Evolutionary conservation across 176 grass and related monocot genomes (phyloP).

Genomic region (Hyparrhenia diplandra): DNA sequence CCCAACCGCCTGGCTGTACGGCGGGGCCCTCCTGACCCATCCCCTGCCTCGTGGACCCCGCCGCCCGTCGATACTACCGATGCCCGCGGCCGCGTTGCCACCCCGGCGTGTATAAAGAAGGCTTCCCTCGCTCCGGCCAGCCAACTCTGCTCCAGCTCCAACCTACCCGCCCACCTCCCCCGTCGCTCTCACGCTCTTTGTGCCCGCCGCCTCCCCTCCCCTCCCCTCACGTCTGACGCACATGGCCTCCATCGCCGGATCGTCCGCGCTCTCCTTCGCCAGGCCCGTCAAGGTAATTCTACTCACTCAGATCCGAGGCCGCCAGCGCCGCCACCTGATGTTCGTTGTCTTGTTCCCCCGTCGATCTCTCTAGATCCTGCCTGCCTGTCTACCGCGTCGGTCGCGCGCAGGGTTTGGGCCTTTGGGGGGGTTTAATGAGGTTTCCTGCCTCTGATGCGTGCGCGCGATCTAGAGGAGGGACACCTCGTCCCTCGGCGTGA

Average conservation of each 20-base stretch:
- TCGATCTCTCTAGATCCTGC: no score
- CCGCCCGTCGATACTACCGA: conserved; percentile 34
- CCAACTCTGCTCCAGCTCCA: background rate
- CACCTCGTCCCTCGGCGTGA: background rate
- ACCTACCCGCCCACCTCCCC: background rate
- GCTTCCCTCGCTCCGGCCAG: background rate
- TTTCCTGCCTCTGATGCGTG: background rate
- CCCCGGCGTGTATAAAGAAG: background rate
- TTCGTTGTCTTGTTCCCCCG: background rate
- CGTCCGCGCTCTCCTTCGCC: conserved; percentile 33
- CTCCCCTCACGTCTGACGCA: background rate
- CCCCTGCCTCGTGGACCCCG: conserved; percentile 23
- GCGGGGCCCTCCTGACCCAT: background rate
- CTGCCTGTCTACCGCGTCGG: no score
- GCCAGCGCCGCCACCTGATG: background rate
- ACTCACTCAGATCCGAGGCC: conserved; percentile 21
- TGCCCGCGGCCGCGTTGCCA: background rate
- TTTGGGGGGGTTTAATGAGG: background rate
- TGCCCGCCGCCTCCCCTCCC: conserved; percentile 32
- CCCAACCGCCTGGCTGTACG: background rate
- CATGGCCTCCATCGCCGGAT: conserved; percentile 54
- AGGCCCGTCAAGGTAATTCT: conserved; percentile 43
- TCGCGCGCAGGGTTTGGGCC: background rate
- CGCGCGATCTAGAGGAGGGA: background rate
- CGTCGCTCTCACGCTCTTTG: conserved; percentile 40